Evolutionary conservation across 176 grass and related monocot genomes (phyloP), one percentile per base, ranked within the genome.

Genomic region (Tuctoria greenei): DNA sequence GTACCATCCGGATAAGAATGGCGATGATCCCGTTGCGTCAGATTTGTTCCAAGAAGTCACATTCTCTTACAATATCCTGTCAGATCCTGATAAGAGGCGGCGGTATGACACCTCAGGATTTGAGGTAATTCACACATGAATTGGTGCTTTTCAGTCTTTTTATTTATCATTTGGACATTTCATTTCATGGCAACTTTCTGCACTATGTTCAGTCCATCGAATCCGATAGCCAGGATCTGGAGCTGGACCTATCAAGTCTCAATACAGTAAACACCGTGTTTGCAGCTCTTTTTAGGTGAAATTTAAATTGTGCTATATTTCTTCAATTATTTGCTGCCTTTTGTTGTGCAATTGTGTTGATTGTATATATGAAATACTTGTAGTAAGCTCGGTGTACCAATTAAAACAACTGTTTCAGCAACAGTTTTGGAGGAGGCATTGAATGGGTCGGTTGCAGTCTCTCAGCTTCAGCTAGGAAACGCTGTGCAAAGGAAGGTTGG

Each of bases 1-100:
- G 84, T 95, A 95, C 71, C 95, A 99, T 68, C 95, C 95, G 7
- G 95, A 99, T 76, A 99, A 99, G 87, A 99, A 92, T 74, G 95
- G 82, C 2, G 91, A 99, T 66, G 95, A 95, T 66, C 92, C 95
- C 18, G 47, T 88, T 20, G 87, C 95, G 49, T 93, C 89, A 34
- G 95, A 99, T 46, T 74, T 71, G 61, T 99, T 99, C 78, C 88
- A 95, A 71, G 95, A 99, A 60, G 92, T 99, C 60, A 99, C 95
- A 8, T 95, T 95, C 82, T 99, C 95, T 18, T 95, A 99, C 61
- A 95, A 90, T 61, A 92, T 99, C 3, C 69, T 99, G 54, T 99
- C 95, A 10, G 89, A 99, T 82, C 85, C 95, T 4, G 78, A 88
- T 58, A 99, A 88, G 87, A 81, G 95, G 69, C 80, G 89, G 59